Base-by-base conservation (phyloP, 192 early-diverging fungal genomes). In the Rhizoclosmatium sp. region DNA sequence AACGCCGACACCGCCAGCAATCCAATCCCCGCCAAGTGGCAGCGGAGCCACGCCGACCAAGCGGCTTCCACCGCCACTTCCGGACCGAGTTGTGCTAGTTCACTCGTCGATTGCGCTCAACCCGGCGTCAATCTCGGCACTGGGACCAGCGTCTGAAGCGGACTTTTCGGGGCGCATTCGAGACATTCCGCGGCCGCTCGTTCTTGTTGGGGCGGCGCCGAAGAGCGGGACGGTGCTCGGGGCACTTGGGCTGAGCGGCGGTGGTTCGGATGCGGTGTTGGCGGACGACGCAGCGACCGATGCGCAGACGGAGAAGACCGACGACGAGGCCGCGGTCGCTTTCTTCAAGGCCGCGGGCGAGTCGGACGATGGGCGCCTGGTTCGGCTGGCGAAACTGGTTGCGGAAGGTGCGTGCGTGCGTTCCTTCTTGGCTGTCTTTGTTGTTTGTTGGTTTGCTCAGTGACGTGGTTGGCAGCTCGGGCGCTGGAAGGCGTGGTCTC, bases 181-280 rank as follows among this genome's bases (percentile, higher is more conserved):
- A n/a, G 72, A 75, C 47, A 75, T 75, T 12, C 72, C 72, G 59
- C 56, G 72, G 42, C 72, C 68, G 51, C 39, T 70, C 5, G 77
- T 70, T 4, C 68, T 54, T 40, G 58, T 78, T 5, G 77, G 42
- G 42, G 76, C 23, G 10, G 42, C 14, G 46, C 67, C 44, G 16
- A 9, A 41, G 31, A 12, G 54, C 9, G 61, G 10, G 2, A 48
- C 12, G 7, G 73, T 65, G 62, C 45, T 31, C 19, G 73, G 61
- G 21, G 61, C 60, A 2, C 46, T 31, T 31, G 71, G 71, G n/a
- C 46, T 47, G 3, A 10, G 71, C 31, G 48, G 48, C 44, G 71
- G 39, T 39, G 58, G 5, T 14, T 7, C 9, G n/a, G 49, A 10
- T n/a, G 19, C 39, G 7, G 47, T 23, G 23, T 4, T 44, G 23